phyloP scores from a whole-genome alignment of 1,284 basidiomycete genomes.

The Psilocybe mexicana region DNA sequence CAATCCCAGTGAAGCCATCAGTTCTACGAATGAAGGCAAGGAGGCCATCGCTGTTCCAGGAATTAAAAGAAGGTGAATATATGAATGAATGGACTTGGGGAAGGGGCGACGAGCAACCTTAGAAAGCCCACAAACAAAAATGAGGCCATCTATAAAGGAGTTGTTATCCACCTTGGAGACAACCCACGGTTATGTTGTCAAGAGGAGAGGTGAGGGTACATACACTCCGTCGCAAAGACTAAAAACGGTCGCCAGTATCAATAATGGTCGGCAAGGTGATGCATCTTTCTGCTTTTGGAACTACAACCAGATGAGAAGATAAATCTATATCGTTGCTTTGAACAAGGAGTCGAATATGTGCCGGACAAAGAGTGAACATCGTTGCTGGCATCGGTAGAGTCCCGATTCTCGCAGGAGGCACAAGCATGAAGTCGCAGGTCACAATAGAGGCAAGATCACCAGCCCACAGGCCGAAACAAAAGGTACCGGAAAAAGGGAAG shows the following conservation, averaged over 20 bases:
- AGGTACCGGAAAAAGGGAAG: constrained; percentile 19
- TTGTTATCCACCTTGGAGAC: constrained; percentile 45
- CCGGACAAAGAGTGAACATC: constrained; percentile 11
- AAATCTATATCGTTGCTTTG: constrained; percentile 15
- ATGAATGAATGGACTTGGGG: constrained; percentile 35
- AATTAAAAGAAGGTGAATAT: constrained; percentile 33
- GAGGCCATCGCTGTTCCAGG: constrained; percentile 51
- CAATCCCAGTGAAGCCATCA: constrained; percentile 78
- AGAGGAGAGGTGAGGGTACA: constrained; percentile 33
- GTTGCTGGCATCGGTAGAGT: constrained; percentile 18
- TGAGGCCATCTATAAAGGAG: constrained; percentile 38
- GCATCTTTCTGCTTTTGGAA: constrained; percentile 31
- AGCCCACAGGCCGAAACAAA: constrained; percentile 18
- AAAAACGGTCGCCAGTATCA: constrained; percentile 36
- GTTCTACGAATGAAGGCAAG: constrained; percentile 81
- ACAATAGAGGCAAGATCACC: constrained; percentile 18
- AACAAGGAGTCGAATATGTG: constrained; percentile 6
- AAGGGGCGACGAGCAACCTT: constrained; percentile 36
- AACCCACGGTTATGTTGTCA: constrained; percentile 53
- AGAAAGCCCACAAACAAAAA: constrained; percentile 26
- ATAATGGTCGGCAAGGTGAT: constrained; percentile 54
- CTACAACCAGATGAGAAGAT: constrained; percentile 17
- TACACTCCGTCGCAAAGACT: constrained; percentile 34
- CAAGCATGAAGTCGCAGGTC: constrained; percentile 5
- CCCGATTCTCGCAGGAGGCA: constrained; percentile 13